Conservation (phyloP, 495 filamentous ascomycete genomes). For the Aspergillus egyptiacus region DNA sequence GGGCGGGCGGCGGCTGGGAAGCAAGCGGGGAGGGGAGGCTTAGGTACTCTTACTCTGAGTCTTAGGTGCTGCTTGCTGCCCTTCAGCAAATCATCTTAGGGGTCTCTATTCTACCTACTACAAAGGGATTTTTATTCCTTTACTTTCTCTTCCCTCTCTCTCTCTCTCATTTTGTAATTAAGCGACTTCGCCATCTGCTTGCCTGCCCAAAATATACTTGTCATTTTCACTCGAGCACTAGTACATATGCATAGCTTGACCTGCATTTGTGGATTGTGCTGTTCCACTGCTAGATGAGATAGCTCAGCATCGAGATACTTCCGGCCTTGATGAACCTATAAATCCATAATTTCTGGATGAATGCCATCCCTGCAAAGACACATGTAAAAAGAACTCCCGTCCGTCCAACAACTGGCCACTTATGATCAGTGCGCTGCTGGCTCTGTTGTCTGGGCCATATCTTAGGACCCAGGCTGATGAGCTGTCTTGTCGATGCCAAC, state of each 20-base stretch:
- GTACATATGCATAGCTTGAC: too few species aligned
- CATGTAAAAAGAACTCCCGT: background rate
- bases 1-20: constrained; percentile 24
- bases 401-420: background rate
- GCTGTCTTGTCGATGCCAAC: constrained; percentile 19
- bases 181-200: too few species aligned
- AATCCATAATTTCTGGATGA: background rate
- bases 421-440: constrained; percentile 9
- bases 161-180: too few species aligned
- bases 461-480: constrained; percentile 9
- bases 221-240: too few species aligned
- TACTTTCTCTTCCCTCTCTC: too few species aligned
- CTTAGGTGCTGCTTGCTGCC: too few species aligned
- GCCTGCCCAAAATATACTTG: too few species aligned
- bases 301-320: background rate
- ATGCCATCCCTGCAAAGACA: background rate
- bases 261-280: constrained; percentile 10
- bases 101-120: too few species aligned
- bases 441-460: background rate
- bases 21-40: constrained; percentile 25
- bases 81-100: too few species aligned
- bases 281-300: background rate
- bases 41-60: too few species aligned
- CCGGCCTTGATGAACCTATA: background rate
- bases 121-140: too few species aligned